phyloP scores from a whole-genome alignment of 257 asterid species.

The Prunella vulgaris region DNA sequence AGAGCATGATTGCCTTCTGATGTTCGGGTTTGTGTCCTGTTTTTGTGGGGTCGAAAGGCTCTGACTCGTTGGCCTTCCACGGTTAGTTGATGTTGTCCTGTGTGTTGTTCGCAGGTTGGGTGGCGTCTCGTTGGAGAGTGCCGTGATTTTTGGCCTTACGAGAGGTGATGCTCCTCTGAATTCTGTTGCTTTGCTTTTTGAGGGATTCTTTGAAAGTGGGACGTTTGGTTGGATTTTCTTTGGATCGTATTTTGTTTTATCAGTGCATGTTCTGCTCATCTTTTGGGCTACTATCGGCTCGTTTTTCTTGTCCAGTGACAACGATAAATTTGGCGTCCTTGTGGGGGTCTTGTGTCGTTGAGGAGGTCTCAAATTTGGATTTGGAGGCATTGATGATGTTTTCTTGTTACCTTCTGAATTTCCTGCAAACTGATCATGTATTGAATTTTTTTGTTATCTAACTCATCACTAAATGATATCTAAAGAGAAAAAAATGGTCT shows the following conservation, averaged over 20 bases:
- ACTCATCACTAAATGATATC: background rate
- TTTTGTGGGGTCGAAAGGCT: slow-evolving; percentile 24
- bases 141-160: slow-evolving; percentile 26
- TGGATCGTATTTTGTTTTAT: slow-evolving; percentile 23
- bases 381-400: slow-evolving; percentile 29
- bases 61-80: slow-evolving; percentile 37
- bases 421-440: slow-evolving; percentile 54
- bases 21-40: slow-evolving; percentile 18
- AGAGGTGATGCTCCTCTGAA: slow-evolving; percentile 45
- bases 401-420: slow-evolving; percentile 26
- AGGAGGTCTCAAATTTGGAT: slow-evolving; percentile 33
- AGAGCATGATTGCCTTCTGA: slow-evolving; percentile 55
- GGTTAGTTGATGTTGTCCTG: slow-evolving; percentile 44
- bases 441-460: background rate
- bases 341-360: slow-evolving; percentile 39
- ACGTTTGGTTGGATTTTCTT: slow-evolving; percentile 16
- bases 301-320: slow-evolving; percentile 26
- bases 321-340: slow-evolving; percentile 30
- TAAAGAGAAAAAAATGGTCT: too few relatives aligned
- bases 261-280: slow-evolving; percentile 10
- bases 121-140: slow-evolving; percentile 38
- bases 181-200: background rate
- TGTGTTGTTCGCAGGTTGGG: slow-evolving; percentile 44
- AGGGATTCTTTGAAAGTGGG: slow-evolving; percentile 29
- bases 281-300: slow-evolving; percentile 17